Evolutionary conservation across 495 filamentous ascomycete species (phyloP).

Genomic region (Talaromyces stipitatus): DNA sequence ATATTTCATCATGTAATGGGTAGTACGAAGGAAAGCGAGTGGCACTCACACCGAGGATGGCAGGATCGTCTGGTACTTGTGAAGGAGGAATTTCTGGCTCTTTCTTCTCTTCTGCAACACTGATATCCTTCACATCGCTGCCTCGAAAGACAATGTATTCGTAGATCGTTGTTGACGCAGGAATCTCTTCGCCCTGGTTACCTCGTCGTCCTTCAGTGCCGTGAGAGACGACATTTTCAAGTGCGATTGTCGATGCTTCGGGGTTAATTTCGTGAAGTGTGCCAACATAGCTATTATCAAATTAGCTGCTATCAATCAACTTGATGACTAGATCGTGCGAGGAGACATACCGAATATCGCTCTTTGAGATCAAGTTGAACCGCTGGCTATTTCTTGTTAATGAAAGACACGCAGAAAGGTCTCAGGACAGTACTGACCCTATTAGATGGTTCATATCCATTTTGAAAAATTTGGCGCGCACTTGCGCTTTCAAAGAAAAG

Average conservation of each 20-base stretch:
- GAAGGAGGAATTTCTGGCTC: slow-evolving; percentile 56
- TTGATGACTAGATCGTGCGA: background rate
- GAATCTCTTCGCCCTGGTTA: slow-evolving; percentile 70
- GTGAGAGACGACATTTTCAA: slow-evolving; percentile 88
- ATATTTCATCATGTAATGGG: slow-evolving; percentile 66
- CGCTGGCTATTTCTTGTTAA: slow-evolving; percentile 44
- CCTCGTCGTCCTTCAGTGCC: slow-evolving; percentile 85
- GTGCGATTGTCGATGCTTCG: slow-evolving; percentile 87
- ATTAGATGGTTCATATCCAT: slow-evolving; percentile 51
- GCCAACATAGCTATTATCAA: slow-evolving; percentile 73
- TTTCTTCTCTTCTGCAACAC: slow-evolving; percentile 79
- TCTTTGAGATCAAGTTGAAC: slow-evolving; percentile 79
- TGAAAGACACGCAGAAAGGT: slow-evolving; percentile 32
- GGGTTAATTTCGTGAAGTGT: slow-evolving; percentile 97
- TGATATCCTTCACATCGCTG: slow-evolving; percentile 96
- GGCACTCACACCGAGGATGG: slow-evolving; percentile 88
- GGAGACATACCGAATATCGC: slow-evolving; percentile 77
- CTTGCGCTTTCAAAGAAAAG: slow-evolving; percentile 10
- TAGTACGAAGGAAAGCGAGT: background rate
- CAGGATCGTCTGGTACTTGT: slow-evolving; percentile 86
- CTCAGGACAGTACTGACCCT: slow-evolving; percentile 35
- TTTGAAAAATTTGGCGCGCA: slow-evolving; percentile 32
- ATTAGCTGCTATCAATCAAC: background rate
- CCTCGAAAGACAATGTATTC: slow-evolving; percentile 99
- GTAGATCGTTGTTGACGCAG: slow-evolving; percentile 76